A percentile compares a stretch with the other conserved stretches of the same genome.
phyloP scores from a whole-genome alignment of 2,329 filamentous ascomycete species.

The Hypoxylon sp. region DNA sequence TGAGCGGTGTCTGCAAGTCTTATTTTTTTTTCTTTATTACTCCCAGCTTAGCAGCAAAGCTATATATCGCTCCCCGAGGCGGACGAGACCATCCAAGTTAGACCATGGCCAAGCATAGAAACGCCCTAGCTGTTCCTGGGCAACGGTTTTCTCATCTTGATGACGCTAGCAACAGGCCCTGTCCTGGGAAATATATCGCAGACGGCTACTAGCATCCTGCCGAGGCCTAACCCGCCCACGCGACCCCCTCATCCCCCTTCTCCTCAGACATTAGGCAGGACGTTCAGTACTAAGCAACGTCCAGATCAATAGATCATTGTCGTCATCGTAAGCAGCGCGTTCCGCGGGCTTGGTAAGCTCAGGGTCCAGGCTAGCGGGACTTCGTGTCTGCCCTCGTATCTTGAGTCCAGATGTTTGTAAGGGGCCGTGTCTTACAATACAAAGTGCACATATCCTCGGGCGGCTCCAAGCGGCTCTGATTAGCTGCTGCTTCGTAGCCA shows the following conservation, averaged over 20 bases:
- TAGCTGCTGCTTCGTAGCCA: background rate
- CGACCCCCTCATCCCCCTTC: slow-evolving; percentile 19
- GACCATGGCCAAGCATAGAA: slow-evolving; percentile 3
- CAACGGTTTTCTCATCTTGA: slow-evolving; percentile 26
- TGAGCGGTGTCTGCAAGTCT: background rate
- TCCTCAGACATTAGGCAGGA: slow-evolving; percentile 15
- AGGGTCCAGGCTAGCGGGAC: slow-evolving; percentile 29
- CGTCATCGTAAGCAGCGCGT: slow-evolving; percentile 23
- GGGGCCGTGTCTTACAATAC: background rate
- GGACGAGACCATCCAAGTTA: background rate
- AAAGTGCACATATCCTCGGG: too few species aligned
- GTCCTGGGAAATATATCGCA: slow-evolving; percentile 9
- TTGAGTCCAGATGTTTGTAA: background rate
- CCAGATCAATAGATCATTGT: slow-evolving; percentile 17
- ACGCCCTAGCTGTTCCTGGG: slow-evolving; percentile 18
- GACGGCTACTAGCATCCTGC: slow-evolving; percentile 9
- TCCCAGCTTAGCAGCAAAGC: background rate
- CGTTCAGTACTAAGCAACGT: slow-evolving; percentile 3
- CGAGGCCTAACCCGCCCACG: slow-evolving; percentile 29
- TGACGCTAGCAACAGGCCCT: slow-evolving; percentile 8
- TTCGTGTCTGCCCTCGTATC: slow-evolving; percentile 8
- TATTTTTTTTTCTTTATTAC: background rate
- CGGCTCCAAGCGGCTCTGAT: slow-evolving; percentile 12
- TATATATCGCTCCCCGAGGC: too few species aligned
- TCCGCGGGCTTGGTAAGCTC: slow-evolving; percentile 35